Percentiles rank a stretch among this genome's conserved stretches.
These are phyloP conservation scores for Ilyonectria robusta DNA, from an alignment of 2,329 filamentous ascomycete genomes.

Conservation along the genomic window DNA sequence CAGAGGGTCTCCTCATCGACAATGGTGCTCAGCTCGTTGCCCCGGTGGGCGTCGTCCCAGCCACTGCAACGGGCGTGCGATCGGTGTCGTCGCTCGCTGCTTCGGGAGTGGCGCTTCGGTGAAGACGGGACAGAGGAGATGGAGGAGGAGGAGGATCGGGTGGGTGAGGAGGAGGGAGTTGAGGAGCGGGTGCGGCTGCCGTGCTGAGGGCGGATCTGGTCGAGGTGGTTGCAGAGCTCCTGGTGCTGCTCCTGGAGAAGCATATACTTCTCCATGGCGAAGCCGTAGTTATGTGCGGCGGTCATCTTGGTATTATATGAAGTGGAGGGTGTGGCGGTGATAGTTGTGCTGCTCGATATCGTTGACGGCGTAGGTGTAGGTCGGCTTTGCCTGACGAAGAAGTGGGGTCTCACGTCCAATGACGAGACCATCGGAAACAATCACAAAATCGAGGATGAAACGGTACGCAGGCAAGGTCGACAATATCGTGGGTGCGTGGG, in stretches of 20 bases:
- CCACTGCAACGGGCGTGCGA: conserved; percentile 52
- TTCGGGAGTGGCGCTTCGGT: conserved; percentile 59
- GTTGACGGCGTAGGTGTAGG: conserved; percentile 41
- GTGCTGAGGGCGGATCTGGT: conserved; percentile 63
- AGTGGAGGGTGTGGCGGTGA: conserved; percentile 16
- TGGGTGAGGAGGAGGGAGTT: conserved; percentile 72
- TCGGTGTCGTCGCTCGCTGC: conserved; percentile 48
- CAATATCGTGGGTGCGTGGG: neutral
- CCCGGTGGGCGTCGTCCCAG: conserved; percentile 47
- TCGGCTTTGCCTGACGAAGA: conserved; percentile 45
- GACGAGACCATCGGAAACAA: conserved; percentile 53
- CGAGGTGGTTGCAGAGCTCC: conserved; percentile 65
- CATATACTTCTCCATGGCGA: conserved; percentile 69
- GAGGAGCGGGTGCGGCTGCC: conserved; percentile 54
- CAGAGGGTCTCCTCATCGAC: conserved; percentile 63
- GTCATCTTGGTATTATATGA: conserved; percentile 47
- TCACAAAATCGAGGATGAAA: conserved; percentile 25
- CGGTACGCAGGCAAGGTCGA: conserved; percentile 1
- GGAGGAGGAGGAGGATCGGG: conserved; percentile 65
- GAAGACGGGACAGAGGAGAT: conserved; percentile 61
- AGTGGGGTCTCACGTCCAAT: conserved; percentile 47
- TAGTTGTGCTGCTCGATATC: conserved; percentile 29
- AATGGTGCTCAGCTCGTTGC: conserved; percentile 56
- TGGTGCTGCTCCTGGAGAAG: conserved; percentile 69
- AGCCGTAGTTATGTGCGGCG: conserved; percentile 55